Evolutionary conservation across 1,284 basidiomycete species (phyloP).

Genomic region (Puccinia polysora): DNA sequence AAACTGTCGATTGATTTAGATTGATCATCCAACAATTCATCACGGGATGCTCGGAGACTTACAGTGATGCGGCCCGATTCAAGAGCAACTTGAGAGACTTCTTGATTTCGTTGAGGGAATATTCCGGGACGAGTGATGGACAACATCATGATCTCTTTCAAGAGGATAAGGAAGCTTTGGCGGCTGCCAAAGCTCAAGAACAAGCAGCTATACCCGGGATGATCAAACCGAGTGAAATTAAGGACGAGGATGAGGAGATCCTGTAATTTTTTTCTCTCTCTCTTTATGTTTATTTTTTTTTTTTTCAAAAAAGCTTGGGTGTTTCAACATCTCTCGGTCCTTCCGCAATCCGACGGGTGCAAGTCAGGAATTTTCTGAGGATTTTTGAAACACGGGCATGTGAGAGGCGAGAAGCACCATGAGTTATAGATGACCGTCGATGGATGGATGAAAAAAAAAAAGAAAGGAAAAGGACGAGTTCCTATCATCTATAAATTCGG

Average conservation of each 20-base stretch:
- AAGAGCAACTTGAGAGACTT: constrained; percentile 76
- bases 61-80: constrained; percentile 85
- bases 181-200: constrained; percentile 63
- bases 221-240: constrained; percentile 86
- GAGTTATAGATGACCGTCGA: too few relatives aligned
- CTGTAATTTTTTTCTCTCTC: constrained; percentile 47
- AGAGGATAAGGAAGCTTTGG: constrained; percentile 91
- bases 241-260: constrained; percentile 75
- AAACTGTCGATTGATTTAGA: too few relatives aligned
- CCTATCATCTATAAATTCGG: too few relatives aligned
- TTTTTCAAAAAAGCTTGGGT: too few relatives aligned
- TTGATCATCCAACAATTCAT: constrained; percentile 76
- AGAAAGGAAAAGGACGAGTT: too few relatives aligned
- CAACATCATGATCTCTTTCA: constrained; percentile 80
- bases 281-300: not conserved
- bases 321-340: too few relatives aligned
- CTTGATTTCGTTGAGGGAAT: constrained; percentile 64
- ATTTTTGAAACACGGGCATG: too few relatives aligned
- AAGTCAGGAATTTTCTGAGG: too few relatives aligned
- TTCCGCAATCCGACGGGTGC: too few relatives aligned
- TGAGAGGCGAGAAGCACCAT: too few relatives aligned
- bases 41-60: constrained; percentile 72
- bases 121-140: constrained; percentile 59
- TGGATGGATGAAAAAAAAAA: too few relatives aligned
- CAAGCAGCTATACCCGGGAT: constrained; percentile 94